phyloP scores from a whole-genome alignment of 2,329 filamentous ascomycete genomes.

The Exophiala lecanii-corni region DNA sequence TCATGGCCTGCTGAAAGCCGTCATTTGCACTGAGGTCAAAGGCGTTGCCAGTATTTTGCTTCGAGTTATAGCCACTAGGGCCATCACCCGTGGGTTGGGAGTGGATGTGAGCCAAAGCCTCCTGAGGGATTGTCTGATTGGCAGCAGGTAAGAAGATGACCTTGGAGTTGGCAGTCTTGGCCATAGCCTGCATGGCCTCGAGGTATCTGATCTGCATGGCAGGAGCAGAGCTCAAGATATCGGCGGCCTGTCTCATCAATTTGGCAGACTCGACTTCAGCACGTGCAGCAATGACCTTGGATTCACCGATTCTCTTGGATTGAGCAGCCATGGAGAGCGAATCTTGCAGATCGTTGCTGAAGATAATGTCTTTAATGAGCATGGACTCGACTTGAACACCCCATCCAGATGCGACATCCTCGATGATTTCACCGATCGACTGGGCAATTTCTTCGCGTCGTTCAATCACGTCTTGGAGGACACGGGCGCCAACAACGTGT shows the following conservation, averaged over 20 bases:
- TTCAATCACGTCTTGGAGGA: slow-evolving; percentile 97
- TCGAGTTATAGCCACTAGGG: slow-evolving; percentile 40
- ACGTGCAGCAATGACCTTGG: slow-evolving; percentile 95
- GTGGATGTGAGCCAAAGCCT: slow-evolving; percentile 44
- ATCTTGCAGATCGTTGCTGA: slow-evolving; percentile 91
- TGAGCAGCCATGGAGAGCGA: slow-evolving; percentile 97
- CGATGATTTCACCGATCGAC: slow-evolving; percentile 94
- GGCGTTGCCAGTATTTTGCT: slow-evolving; percentile 37
- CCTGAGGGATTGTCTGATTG: slow-evolving; percentile 54
- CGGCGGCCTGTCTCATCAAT: slow-evolving; percentile 71
- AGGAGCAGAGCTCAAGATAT: slow-evolving; percentile 84
- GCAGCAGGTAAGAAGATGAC: slow-evolving; percentile 74
- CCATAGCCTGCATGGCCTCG: slow-evolving; percentile 98
- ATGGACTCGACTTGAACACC: slow-evolving; percentile 95
- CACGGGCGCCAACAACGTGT: slow-evolving; percentile 90
- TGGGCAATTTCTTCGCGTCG: slow-evolving; percentile 94
- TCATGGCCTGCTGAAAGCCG: slow-evolving; percentile 75
- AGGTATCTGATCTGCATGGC: slow-evolving; percentile 99
- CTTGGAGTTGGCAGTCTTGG: slow-evolving; percentile 84
- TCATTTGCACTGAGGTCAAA: slow-evolving; percentile 40
- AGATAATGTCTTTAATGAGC: slow-evolving; percentile 99
- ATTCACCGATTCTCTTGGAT: slow-evolving; percentile 96
- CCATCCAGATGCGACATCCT: slow-evolving; percentile 90
- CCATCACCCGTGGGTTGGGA: slow-evolving; percentile 48
- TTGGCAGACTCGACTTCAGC: slow-evolving; percentile 96